Percentiles rank a stretch among this genome's conserved stretches.
Evolutionary conservation across 176 grass and related monocot genomes (phyloP).

Genomic region (Oryza brachyantha): DNA sequence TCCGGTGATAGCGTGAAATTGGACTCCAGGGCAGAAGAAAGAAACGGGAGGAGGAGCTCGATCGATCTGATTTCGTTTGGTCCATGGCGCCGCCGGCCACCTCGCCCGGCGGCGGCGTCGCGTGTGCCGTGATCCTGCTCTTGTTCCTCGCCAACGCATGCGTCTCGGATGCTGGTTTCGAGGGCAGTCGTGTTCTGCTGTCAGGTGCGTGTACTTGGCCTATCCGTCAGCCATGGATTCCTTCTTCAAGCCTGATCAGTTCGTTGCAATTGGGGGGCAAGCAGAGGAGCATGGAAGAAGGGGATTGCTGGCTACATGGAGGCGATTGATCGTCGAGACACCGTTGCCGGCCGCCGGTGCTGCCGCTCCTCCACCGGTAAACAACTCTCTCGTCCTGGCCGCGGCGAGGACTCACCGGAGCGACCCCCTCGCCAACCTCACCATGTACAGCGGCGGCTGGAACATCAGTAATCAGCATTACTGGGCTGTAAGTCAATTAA

Average conservation of each 20-base stretch:
- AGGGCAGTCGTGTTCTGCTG: slow-evolving; percentile 2
- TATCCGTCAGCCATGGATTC: not conserved
- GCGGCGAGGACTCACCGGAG: slow-evolving; percentile 60
- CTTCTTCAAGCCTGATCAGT: too few relatives aligned
- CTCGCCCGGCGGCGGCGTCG: slow-evolving; percentile 18
- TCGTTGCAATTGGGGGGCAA: not conserved
- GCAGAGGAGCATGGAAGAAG: slow-evolving; percentile 27
- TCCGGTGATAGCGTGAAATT: not conserved
- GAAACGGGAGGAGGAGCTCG: not conserved
- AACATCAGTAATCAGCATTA: slow-evolving; percentile 81
- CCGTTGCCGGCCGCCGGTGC: not conserved
- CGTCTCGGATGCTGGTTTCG: not conserved
- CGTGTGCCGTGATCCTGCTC: slow-evolving; percentile 7
- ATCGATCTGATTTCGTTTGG: not conserved
- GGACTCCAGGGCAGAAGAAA: not conserved
- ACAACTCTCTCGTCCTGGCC: slow-evolving; percentile 58
- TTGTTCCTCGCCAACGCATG: slow-evolving; percentile 7
- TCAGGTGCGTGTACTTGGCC: slow-evolving; percentile 19
- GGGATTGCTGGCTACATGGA: slow-evolving; percentile 27
- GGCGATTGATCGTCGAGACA: slow-evolving; percentile 46
- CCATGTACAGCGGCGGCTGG: slow-evolving; percentile 76
- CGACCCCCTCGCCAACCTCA: slow-evolving; percentile 63
- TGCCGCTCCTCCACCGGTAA: not conserved
- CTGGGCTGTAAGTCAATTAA: slow-evolving; percentile 64
- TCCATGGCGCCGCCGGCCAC: slow-evolving; percentile 27